These are phyloP conservation scores for Geotrichum fermentans DNA, from an alignment of 1,139 yeast species.

Conservation along the genomic window DNA sequence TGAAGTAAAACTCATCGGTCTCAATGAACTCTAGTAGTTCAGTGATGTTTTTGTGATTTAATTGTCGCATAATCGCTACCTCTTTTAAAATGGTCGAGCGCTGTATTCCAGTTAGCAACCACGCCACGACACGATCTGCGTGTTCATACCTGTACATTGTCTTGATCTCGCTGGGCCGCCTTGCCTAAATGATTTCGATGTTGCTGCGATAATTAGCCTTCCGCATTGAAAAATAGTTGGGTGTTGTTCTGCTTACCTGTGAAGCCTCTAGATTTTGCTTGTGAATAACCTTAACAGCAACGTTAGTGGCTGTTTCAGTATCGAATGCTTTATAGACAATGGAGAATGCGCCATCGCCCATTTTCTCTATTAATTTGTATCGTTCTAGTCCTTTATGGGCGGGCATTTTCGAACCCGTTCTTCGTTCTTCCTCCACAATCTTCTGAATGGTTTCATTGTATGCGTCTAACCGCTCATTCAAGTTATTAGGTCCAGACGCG, in stretches of 20 bases:
- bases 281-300: conserved; percentile 82
- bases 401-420: conserved; percentile 39
- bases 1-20: conserved; percentile 61
- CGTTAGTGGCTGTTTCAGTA: conserved; percentile 44
- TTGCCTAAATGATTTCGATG: conserved; percentile 4
- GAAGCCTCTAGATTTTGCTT: conserved; percentile 54
- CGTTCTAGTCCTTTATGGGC: conserved; percentile 48
- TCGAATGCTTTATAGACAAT: conserved; percentile 73
- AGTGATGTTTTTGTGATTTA: conserved; percentile 69
- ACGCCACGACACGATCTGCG: neutral
- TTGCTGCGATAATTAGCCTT: neutral
- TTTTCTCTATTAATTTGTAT: conserved; percentile 44
- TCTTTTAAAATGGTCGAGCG: conserved; percentile 68
- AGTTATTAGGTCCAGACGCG: conserved; percentile 10
- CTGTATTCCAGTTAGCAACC: conserved; percentile 35
- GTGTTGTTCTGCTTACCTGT: conserved; percentile 33
- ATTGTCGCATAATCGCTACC: conserved; percentile 73
- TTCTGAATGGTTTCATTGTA: conserved; percentile 54
- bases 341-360: conserved; percentile 80
- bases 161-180: conserved; percentile 7
- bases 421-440: conserved; percentile 59
- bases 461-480: conserved; percentile 36
- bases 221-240: neutral
- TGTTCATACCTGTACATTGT: conserved; percentile 7
- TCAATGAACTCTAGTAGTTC: conserved; percentile 65